phyloP scores from a whole-genome alignment of 1,284 basidiomycete species.

The Ceratobasidium sp. region DNA sequence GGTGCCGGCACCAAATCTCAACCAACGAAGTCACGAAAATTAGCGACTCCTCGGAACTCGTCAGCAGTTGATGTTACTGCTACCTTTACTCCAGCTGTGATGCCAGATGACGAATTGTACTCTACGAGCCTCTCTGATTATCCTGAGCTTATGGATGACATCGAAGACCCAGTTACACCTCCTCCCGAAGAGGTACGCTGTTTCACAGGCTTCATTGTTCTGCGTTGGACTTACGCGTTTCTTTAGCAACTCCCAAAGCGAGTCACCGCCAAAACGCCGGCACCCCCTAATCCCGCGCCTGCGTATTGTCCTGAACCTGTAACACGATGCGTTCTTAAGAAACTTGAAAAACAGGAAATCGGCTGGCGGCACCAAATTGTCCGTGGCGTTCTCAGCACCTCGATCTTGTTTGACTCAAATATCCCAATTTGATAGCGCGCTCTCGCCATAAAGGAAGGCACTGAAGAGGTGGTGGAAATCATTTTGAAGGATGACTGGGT shows the following conservation, averaged over 20 bases:
- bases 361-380: constrained; percentile 18
- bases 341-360: constrained; percentile 19
- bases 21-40: constrained; percentile 27
- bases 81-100: not conserved
- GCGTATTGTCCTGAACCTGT: constrained; percentile 1
- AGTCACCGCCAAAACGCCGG: constrained; percentile 25
- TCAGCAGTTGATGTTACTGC: constrained; percentile 63
- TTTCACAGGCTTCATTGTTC: constrained; percentile 57
- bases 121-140: not conserved
- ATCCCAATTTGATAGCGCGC: not conserved
- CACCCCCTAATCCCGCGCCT: constrained; percentile 22
- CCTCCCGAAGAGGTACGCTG: constrained; percentile 51
- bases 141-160: constrained; percentile 53
- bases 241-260: constrained; percentile 34
- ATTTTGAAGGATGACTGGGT: constrained; percentile 73
- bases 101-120: not conserved
- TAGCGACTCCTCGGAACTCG: constrained; percentile 30
- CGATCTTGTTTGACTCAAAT: constrained; percentile 55
- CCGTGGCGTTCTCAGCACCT: not conserved
- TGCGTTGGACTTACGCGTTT: not conserved
- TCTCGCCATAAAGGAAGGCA: constrained; percentile 5
- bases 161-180: constrained; percentile 3
- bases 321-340: constrained; percentile 16
- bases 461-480: constrained; percentile 46
- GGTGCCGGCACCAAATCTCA: not conserved